phyloP scores from a whole-genome alignment of 805 yeast species.

The Kuraishia capsulata region DNA sequence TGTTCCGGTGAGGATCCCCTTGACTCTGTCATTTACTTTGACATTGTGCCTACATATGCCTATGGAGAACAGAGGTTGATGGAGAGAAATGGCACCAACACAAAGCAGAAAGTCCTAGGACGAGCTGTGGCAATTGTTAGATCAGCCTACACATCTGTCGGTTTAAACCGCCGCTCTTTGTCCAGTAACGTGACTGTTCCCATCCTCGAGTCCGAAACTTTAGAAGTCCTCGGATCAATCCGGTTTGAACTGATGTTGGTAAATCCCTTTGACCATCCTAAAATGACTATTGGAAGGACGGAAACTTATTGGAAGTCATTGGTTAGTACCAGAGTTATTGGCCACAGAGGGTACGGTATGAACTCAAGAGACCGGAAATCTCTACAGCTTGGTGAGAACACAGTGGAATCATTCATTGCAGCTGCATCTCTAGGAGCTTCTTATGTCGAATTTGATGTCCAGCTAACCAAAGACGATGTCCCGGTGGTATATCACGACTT shows the following conservation, averaged over 20 bases:
- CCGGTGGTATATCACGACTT: conserved; percentile 96
- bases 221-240: conserved; percentile 71
- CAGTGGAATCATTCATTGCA: conserved; percentile 89
- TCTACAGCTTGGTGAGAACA: conserved; percentile 89
- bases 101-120: conserved; percentile 45
- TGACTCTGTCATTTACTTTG: conserved; percentile 62
- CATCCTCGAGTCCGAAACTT: conserved; percentile 57
- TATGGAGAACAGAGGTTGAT: conserved; percentile 19
- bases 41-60: conserved; percentile 83
- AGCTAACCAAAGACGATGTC: conserved; percentile 79
- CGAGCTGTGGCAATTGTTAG: conserved; percentile 73
- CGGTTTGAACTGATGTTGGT: conserved; percentile 69
- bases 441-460: conserved; percentile 95
- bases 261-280: conserved; percentile 63
- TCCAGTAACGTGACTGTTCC: conserved; percentile 64
- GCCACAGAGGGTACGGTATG: conserved; percentile 93
- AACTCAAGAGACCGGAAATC: conserved; percentile 64
- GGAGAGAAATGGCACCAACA: conserved; percentile 7
- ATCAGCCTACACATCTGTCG: conserved; percentile 56
- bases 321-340: conserved; percentile 84
- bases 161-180: conserved; percentile 57
- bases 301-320: conserved; percentile 89
- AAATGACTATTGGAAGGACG: conserved; percentile 53
- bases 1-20: conserved; percentile 37
- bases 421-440: conserved; percentile 96